Base-by-base conservation (phyloP, 2,329 filamentous ascomycete genomes). In the Xylariomycetidae sp. region DNA sequence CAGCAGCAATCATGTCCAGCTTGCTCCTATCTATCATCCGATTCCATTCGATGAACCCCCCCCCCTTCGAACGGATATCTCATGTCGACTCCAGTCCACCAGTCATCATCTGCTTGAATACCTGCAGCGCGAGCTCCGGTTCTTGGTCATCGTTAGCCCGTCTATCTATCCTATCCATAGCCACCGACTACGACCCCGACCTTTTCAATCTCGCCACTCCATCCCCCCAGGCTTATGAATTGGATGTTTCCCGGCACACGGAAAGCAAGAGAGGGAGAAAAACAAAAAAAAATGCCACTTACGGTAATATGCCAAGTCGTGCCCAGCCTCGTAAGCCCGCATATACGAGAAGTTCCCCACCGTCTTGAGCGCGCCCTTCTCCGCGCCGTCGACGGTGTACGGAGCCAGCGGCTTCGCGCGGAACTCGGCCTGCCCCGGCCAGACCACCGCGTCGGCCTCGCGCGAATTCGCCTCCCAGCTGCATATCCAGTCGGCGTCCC, bases 401-500 rank as follows among this genome's bases (percentile, higher is more conserved):
- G 58, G 45, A 40, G 50, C 37, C 10, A 68, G 44, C 15, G 49
- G 38, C 13, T 55, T 56, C 15, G 49, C 45, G 4, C 49, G 48
- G 44, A 77, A 77, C 3, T 59, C 51, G 1, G 56, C 38, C 6
- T 60, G 51, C 3, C 57, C 61, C 1, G 54, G 38, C 47, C 64
- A 76, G 10, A 60, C 53, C 16, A 77, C 56, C 0, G 60, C 58
- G 20, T 76, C 60, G 2, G 69, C 65, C 2, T 64, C 65, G 9
- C 53, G 59, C 5, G 69, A 58, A 19, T 61, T 65, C n/a, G 74
- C 74, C 18, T 69, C 56, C 67, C 72, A 77, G 53, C 77, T 78
- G 46, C 72, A 77, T 33, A 76, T 72, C 56, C 64, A 77, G 44
- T 79, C 74, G 3, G 72, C 65, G 34, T 77, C 74, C 20, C 73